Evolutionary conservation across 139 green algal genomes (phyloP).

Genomic region (Chlamydomonas applanata): DNA sequence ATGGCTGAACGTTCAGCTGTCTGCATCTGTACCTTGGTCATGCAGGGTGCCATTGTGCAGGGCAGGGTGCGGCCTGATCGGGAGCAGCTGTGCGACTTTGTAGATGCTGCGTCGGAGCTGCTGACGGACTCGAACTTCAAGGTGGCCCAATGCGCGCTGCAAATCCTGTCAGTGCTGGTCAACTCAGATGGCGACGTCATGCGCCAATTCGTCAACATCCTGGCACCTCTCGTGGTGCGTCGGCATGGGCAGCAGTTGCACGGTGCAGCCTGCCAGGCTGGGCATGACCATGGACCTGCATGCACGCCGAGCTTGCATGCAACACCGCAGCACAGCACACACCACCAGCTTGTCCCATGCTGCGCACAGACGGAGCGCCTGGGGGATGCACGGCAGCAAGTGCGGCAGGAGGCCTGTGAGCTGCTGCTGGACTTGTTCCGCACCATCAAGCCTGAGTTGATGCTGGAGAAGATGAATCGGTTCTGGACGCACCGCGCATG

Average conservation of each 20-base stretch:
- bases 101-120: slow-evolving; percentile 31
- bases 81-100: slow-evolving; percentile 33
- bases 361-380: slow-evolving; percentile 44
- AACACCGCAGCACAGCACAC: not conserved
- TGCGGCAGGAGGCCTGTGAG: slow-evolving; percentile 46
- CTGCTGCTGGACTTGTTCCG: slow-evolving; percentile 40
- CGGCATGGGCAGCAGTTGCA: too few species aligned
- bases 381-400: slow-evolving; percentile 41
- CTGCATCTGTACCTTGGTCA: too few species aligned
- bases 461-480: slow-evolving; percentile 37
- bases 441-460: slow-evolving; percentile 12
- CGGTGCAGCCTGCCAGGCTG: not conserved
- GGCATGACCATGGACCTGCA: not conserved
- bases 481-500: slow-evolving; percentile 48
- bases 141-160: slow-evolving; percentile 35
- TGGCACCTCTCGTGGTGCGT: slow-evolving; percentile 41
- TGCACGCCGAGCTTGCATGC: not conserved
- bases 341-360: not conserved
- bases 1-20: too few species aligned
- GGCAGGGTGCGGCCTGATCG: not conserved
- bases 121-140: slow-evolving; percentile 49
- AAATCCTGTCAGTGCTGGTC: slow-evolving; percentile 24
- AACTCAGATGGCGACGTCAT: slow-evolving; percentile 7
- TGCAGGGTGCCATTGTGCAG: not conserved
- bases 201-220: slow-evolving; percentile 12